Evolutionary conservation across 2,329 filamentous ascomycete genomes (phyloP), one percentile per base, ranked within the genome.

Genomic region (Xylaria sp.): DNA sequence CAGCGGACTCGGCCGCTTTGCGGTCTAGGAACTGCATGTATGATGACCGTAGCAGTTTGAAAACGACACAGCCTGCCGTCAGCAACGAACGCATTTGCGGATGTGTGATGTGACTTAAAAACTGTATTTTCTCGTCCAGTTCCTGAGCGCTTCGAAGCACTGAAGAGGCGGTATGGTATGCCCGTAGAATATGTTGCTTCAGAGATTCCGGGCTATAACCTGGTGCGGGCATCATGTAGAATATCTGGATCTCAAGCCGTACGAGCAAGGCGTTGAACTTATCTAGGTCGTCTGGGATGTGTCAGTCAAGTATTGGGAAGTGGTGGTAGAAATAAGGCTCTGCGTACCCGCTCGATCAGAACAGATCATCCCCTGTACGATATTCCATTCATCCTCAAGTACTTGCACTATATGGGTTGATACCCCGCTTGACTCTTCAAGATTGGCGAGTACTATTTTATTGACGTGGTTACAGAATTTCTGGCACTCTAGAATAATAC

Each of bases 321-420:
- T 19, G 12, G 39, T 56, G 48, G 30, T 34, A 24, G 24, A 53
- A 48, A 30, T 55, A 8, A 57, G 14, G 14, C n/a, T 56, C 4
- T 30, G 51, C 77, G 17, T 74, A 85, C 85, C 84, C 64, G 84
- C 83, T 55, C 84, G 82, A 34, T 82, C 79, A 11, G 80, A 81
- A 39, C 81, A 81, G n/a, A 86, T 77, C 1, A 84, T 74, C 3
- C 82, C 79, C 64, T 81, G 81, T 1, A 86, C 75, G n/a, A 80
- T 79, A 60, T 84, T 82, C 71, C 86, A 84, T 69, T 88, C 86
- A 50, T 85, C 82, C 72, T 87, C 85, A 73, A 86, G 82, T 27
- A 82, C 77, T 53, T 80, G 79, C 0, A 87, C 82, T 11, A 84
- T 76, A 50, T 83, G 78, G 36, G 85, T 80, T 0, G 84, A 80